Base-by-base conservation (phyloP, 164 flowering plant species). In the Berberis vulgaris region DNA sequence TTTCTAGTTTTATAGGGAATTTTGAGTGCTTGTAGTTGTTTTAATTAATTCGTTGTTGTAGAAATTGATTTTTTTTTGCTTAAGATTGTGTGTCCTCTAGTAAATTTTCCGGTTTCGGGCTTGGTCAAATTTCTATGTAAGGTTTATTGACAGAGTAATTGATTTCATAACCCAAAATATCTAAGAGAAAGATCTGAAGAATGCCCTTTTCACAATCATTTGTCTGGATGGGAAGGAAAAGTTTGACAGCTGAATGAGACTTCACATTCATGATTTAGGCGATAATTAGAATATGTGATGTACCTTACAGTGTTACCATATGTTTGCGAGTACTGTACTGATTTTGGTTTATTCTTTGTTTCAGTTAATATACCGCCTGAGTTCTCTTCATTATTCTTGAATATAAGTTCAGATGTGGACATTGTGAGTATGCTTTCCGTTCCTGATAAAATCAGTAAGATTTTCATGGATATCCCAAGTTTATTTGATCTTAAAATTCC, bases 351-450 rank as follows among this genome's bases (percentile, higher is more conserved):
- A 57, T 76, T 52, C 8, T 11, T 26, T 78, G 52, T 73, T 80
- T 74, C 88, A 92, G 98, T 92, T 80, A 96, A 89, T 66, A 73
- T 92, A 77, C 96, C 98, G 7, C 80, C 76, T 67, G 84, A 84
- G 88, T 92, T 92, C 75, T 86, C 96, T 55, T 76, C 91, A 38
- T n/a, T 89, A 78, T 74, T 82, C 10, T 54, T 92, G 57, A 63
- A 70, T 55, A 46, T 92, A 69, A 77, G 78, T 64, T 80, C 98
- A 10, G 82, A 86, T 79, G 85, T 80, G 49, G 77, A 83, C 74
- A 66, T 76, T 63, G 98, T 92, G 77, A 91, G 98, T 84, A 66
- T 72, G 61, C 64, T 59, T 49, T 65, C 72, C 43, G n/a, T 6
- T 49, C 42, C 54, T 58, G 4, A 7, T 58, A 5, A 7, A 13